Evolutionary conservation across 768 basidiomycete genomes (phyloP).

Genomic region (Tremella mesenterica): DNA sequence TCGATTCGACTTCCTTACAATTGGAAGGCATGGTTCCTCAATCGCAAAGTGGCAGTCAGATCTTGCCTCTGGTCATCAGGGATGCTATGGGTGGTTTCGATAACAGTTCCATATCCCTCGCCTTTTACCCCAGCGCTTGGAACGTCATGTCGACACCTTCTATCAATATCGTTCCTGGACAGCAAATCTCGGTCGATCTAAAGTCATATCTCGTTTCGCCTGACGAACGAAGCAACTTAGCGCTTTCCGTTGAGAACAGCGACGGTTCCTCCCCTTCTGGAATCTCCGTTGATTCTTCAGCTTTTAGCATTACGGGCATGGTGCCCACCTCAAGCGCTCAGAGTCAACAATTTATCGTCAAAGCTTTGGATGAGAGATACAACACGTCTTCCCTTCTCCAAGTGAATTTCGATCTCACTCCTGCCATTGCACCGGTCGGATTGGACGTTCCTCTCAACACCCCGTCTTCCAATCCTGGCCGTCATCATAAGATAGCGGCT

Average conservation of each 20-base stretch:
- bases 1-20: constrained; percentile 47
- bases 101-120: constrained; percentile 56
- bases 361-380: neutral
- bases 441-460: no score
- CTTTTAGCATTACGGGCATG: neutral
- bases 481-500: neutral
- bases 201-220: neutral
- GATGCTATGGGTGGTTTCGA: neutral
- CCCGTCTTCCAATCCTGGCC: neutral
- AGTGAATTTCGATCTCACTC: neutral
- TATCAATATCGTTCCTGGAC: constrained; percentile 51
- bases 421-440: neutral
- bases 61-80: neutral
- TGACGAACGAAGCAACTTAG: neutral
- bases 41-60: neutral
- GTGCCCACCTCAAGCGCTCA: neutral
- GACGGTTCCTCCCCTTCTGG: neutral
- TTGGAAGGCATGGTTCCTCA: constrained; percentile 57
- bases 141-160: constrained; percentile 51
- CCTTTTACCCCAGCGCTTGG: constrained; percentile 68
- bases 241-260: neutral
- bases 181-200: constrained; percentile 52
- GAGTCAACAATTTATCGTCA: neutral
- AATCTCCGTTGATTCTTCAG: neutral
- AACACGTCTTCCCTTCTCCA: neutral